These are phyloP conservation scores for Colletotrichum ledebouriae DNA, from an alignment of 2,329 filamentous ascomycete species.

Conservation along the genomic window DNA sequence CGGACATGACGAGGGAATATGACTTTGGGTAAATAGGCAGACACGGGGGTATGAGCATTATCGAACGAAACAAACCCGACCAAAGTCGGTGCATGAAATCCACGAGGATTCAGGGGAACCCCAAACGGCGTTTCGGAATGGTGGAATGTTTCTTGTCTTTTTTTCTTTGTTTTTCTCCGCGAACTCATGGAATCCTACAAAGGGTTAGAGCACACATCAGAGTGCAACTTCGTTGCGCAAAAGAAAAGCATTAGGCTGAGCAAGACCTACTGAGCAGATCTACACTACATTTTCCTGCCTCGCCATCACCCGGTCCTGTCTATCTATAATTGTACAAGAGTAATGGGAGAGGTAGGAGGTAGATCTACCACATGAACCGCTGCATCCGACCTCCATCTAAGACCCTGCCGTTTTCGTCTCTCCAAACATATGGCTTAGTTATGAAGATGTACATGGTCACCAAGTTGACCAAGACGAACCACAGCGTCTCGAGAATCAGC, in stretches of 20 bases:
- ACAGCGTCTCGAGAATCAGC: slow-evolving; percentile 72
- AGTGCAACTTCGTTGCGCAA: slow-evolving; percentile 20
- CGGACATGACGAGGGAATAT: slow-evolving; percentile 8
- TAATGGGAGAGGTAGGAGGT: too few species aligned
- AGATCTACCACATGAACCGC: slow-evolving; percentile 82
- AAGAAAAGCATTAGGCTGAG: slow-evolving; percentile 30
- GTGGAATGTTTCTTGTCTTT: slow-evolving; percentile 14
- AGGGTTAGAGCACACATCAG: slow-evolving; percentile 33
- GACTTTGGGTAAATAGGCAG: slow-evolving; percentile 26
- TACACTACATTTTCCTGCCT: slow-evolving; percentile 16
- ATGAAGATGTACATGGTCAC: slow-evolving; percentile 81
- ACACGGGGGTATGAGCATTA: slow-evolving; percentile 28
- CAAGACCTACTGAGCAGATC: slow-evolving; percentile 12
- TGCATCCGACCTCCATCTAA: slow-evolving; percentile 72
- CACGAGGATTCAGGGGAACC: slow-evolving; percentile 3
- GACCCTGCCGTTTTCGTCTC: slow-evolving; percentile 61
- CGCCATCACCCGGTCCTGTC: background rate
- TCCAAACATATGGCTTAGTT: slow-evolving; percentile 76
- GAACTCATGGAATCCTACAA: slow-evolving; percentile 13
- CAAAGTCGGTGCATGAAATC: slow-evolving; percentile 17
- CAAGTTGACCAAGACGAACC: slow-evolving; percentile 76
- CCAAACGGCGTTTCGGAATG: slow-evolving; percentile 29
- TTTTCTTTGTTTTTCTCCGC: background rate
- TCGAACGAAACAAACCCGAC: slow-evolving; percentile 18
- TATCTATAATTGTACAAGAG: background rate